A percentile compares a stretch with the other conserved stretches of the same genome.
These are phyloP conservation scores for Hordeum vulgare DNA, from an alignment of 176 grass and related monocot species.

Conservation along the genomic window MorexV3_pseudomolecules_assembly NC_058523.1:394846583-394847082, in stretches of 20 bases:
- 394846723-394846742: slow-evolving; percentile 59
- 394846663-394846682: slow-evolving; percentile 5
- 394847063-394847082: slow-evolving; percentile 57
- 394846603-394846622: slow-evolving; percentile 9
- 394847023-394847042: slow-evolving; percentile 26
- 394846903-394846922: slow-evolving; percentile 5
- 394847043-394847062: slow-evolving; percentile 18
- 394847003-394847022: slow-evolving; percentile 48
- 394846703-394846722: slow-evolving; percentile 26
- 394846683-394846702: neutral
- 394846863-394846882: slow-evolving; percentile 49
- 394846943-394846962: slow-evolving; percentile 5
- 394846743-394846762: slow-evolving; percentile 68
- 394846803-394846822: slow-evolving; percentile 25
- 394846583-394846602: slow-evolving; percentile 24
- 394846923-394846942: slow-evolving; percentile 17
- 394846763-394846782: slow-evolving; percentile 59
- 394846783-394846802: slow-evolving; percentile 47
- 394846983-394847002: slow-evolving; percentile 74
- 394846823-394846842: slow-evolving; percentile 48
- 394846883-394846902: slow-evolving; percentile 27
- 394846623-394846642: slow-evolving; percentile 23
- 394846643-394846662: neutral
- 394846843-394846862: slow-evolving; percentile 31
- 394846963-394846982: slow-evolving; percentile 31